Base-by-base conservation (phyloP, 345 rosid genomes). In the Tarenaya hassleriana region DNA sequence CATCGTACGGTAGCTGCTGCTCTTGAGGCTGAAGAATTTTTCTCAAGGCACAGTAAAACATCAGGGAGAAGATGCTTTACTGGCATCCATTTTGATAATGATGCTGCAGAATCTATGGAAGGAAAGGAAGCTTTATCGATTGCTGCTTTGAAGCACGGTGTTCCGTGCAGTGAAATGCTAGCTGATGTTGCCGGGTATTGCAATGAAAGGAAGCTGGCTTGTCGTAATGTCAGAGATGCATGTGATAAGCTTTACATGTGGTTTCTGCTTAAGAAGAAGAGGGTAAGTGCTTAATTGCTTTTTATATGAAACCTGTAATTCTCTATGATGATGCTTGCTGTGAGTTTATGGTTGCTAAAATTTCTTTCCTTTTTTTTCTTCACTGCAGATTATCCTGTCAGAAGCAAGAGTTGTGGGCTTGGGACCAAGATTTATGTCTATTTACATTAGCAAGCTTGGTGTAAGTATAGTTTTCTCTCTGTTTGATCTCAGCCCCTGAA, bases 1-100 rank as follows among this genome's bases (percentile, higher is more conserved):
- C 98, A 91, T 72, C 80, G 95, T 31, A 76, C 73, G n/a, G 27
- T 91, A 75, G 81, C 92, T 20, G 96, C 96, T 19, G 84, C 84
- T 49, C 47, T 84, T 43, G 98, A 87, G 55, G 88, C 96, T 27
- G 96, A 87, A 69, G 69, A 75, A 33, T 43, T 58, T 52, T 82
- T 61, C 61, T 38, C 69, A 61, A 72, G 66, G 50, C 60, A 47
- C 32, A 58, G 51, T 49, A 61, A 49, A 34, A 49, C 10, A 24
- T 55, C 56, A 10, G 55, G 43, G 33, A 64, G 66, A 63, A 56
- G 73, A 46, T 80, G 73, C 61, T 82, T 80, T 57, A 71, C 92
- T 10, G 90, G 94, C 50, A 35, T 81, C 49, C 43, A 14, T 66
- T 82, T 79, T 52, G 68, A 79, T 50, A 77, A 71, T 63, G 68